Evolutionary conservation across 257 asterid genomes (phyloP).

Genomic region (Leonotis leonurus): DNA sequence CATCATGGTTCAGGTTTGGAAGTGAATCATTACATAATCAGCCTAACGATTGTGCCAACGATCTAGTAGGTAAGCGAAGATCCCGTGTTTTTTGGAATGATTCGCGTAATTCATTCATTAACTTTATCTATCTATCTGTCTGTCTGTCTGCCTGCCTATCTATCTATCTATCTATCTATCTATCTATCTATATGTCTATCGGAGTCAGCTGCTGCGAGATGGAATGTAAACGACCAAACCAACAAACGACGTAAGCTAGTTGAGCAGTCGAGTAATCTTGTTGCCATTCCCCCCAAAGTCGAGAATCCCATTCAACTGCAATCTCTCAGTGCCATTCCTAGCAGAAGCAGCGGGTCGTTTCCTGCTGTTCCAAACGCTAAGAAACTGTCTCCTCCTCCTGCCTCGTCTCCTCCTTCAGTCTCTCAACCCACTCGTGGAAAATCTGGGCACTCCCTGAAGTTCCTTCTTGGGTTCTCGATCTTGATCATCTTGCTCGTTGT

Average conservation of each 20-base stretch:
- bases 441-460: slow-evolving; percentile 35
- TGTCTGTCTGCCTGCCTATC: no score
- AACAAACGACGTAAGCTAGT: slow-evolving; percentile 43
- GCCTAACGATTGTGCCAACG: slow-evolving; percentile 17
- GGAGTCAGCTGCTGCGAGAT: slow-evolving; percentile 20
- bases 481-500: slow-evolving; percentile 31
- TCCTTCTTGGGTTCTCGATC: slow-evolving; percentile 34
- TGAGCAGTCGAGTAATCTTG: slow-evolving; percentile 51
- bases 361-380: slow-evolving; percentile 46
- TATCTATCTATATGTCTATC: slow-evolving; percentile 31
- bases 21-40: slow-evolving; percentile 18
- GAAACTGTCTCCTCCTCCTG: slow-evolving; percentile 33
- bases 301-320: slow-evolving; percentile 17
- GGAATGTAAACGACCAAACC: slow-evolving; percentile 18
- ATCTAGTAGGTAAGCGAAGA: slow-evolving; percentile 39
- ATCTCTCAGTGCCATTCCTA: slow-evolving; percentile 37
- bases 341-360: slow-evolving; percentile 86
- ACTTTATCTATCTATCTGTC: no score
- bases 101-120: no score
- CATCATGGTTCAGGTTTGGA: slow-evolving; percentile 38
- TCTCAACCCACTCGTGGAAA: slow-evolving; percentile 20
- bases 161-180: no score
- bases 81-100: no score
- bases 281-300: slow-evolving; percentile 40
- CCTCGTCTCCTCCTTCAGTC: slow-evolving; percentile 21